phyloP scores from a whole-genome alignment of 108 stramenopile genomes.

The Pseudonitzschia multiseries region DNA sequence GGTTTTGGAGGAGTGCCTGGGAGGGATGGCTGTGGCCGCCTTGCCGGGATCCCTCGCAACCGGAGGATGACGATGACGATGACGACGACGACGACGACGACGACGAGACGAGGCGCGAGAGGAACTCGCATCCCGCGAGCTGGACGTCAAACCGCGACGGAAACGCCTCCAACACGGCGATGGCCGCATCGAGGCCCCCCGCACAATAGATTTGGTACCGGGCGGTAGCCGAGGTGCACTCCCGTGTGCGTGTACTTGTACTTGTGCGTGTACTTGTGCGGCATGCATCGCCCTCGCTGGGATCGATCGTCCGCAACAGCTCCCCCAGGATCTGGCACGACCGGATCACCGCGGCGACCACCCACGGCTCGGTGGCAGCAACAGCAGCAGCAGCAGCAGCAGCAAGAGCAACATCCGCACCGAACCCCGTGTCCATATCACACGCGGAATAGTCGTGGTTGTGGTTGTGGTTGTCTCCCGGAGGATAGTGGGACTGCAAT shows the following conservation, averaged over 20 bases:
- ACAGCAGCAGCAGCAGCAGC: not conserved
- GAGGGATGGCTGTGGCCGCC: not conserved
- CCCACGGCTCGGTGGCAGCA: not conserved
- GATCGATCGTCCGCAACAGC: not conserved
- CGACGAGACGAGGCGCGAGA: constrained; percentile 1
- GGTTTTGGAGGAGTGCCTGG: not conserved
- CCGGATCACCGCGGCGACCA: not conserved
- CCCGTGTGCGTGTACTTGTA: too few species aligned
- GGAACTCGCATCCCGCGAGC: constrained; percentile 13
- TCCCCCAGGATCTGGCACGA: constrained; percentile 3
- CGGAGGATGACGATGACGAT: too few species aligned
- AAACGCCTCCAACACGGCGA: not conserved
- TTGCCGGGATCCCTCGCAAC: too few species aligned
- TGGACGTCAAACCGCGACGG: constrained; percentile 4
- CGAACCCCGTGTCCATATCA: not conserved
- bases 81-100: too few species aligned
- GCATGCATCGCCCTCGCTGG: not conserved
- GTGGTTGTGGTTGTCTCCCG: not conserved
- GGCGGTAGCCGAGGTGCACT: not conserved
- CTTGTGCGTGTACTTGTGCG: not conserved
- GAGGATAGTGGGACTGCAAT: not conserved
- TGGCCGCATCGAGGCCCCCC: constrained; percentile 9
- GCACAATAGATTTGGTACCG: constrained; percentile 19
- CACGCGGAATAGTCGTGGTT: not conserved
- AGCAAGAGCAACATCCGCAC: too few species aligned